Conservation (phyloP, 495 filamentous ascomycete species). For the Trichoderma asperelloides region DNA sequence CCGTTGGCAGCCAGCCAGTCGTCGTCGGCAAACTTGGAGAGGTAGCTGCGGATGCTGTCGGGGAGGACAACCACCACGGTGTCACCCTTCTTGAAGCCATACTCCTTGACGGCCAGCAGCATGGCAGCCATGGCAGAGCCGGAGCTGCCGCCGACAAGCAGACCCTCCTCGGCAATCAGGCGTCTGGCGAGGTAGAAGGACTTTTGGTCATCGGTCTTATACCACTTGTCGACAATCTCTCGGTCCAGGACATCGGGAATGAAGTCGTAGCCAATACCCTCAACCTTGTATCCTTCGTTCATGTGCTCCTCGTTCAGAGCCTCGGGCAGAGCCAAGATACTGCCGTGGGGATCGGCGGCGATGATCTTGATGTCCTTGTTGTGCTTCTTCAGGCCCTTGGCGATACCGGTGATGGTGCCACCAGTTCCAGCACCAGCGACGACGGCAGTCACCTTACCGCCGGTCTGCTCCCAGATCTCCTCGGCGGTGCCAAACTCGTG, state of each 20-base stretch:
- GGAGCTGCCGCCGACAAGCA: slow-evolving; percentile 89
- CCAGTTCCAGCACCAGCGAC: slow-evolving; percentile 93
- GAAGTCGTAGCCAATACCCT: slow-evolving; percentile 98
- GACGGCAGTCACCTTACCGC: slow-evolving; percentile 73
- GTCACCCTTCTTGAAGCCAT: slow-evolving; percentile 63
- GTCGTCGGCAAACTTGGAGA: slow-evolving; percentile 98
- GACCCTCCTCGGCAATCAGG: slow-evolving; percentile 87
- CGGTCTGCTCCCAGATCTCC: slow-evolving; percentile 90
- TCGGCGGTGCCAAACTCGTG: slow-evolving; percentile 93
- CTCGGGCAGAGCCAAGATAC: slow-evolving; percentile 74
- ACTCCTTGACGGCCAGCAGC: slow-evolving; percentile 67
- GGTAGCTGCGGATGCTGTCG: slow-evolving; percentile 92
- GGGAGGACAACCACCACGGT: slow-evolving; percentile 85
- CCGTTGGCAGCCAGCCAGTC: slow-evolving; percentile 96
- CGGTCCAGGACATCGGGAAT: slow-evolving; percentile 88
- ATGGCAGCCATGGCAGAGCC: slow-evolving; percentile 87
- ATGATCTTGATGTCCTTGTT: slow-evolving; percentile 74
- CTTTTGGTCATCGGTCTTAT: slow-evolving; percentile 91
- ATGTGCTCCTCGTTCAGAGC: slow-evolving; percentile 65
- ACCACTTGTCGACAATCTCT: slow-evolving; percentile 80
- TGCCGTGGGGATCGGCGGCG: slow-evolving; percentile 85
- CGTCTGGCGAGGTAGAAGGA: slow-evolving; percentile 83
- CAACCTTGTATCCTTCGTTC: slow-evolving; percentile 89
- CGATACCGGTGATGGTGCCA: slow-evolving; percentile 87
- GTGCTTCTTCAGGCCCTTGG: slow-evolving; percentile 79